Conservation (phyloP, 495 filamentous ascomycete species). For the Penicillium malachiteum region DNA sequence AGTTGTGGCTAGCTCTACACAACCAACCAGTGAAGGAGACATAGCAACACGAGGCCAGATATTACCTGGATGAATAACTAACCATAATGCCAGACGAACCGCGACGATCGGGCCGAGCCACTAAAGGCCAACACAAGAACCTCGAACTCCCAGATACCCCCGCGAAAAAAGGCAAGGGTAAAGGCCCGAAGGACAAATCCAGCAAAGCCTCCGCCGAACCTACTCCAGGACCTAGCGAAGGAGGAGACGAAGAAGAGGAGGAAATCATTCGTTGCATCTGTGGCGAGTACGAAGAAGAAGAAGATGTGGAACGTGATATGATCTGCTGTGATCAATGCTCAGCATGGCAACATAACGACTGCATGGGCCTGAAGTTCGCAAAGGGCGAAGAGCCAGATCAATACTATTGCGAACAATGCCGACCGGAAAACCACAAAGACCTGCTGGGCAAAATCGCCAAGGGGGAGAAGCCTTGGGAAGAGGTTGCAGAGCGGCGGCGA, state of each 20-base stretch:
- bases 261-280: conserved; percentile 91
- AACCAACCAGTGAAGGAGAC: conserved; percentile 7
- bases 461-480: conserved; percentile 87
- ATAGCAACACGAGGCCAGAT: not conserved
- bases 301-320: conserved; percentile 76
- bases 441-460: conserved; percentile 69
- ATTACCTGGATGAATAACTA: conserved; percentile 27
- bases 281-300: conserved; percentile 80
- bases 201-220: conserved; percentile 49
- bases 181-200: conserved; percentile 53
- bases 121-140: conserved; percentile 93
- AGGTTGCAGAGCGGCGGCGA: conserved; percentile 54
- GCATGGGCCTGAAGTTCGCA: conserved; percentile 80
- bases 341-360: conserved; percentile 96
- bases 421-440: conserved; percentile 74
- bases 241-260: conserved; percentile 64
- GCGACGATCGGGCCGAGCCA: conserved; percentile 89
- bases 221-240: conserved; percentile 57
- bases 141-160: conserved; percentile 64
- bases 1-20: conserved; percentile 5
- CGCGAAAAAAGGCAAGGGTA: conserved; percentile 62
- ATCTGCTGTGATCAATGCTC: conserved; percentile 89
- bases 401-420: conserved; percentile 91
- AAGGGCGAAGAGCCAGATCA: conserved; percentile 69
- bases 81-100: conserved; percentile 66